Conservation (phyloP, 2,329 filamentous ascomycete genomes). For the Epichloe aotearoae region DNA sequence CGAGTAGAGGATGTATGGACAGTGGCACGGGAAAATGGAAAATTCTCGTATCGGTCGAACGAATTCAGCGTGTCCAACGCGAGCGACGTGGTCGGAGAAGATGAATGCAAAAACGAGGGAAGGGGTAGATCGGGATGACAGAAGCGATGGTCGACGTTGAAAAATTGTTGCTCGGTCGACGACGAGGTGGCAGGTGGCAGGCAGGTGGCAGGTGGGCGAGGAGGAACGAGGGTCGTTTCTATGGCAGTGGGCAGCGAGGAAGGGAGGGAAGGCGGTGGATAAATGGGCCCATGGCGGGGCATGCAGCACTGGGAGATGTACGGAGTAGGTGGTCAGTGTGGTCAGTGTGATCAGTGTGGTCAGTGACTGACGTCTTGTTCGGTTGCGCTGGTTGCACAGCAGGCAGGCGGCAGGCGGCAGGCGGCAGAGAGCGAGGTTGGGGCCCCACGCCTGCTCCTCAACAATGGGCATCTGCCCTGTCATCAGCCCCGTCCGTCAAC, state of each 20-base stretch:
- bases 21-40: not conserved
- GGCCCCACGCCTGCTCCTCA: not conserved
- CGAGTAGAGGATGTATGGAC: too few species aligned
- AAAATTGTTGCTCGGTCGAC: too few species aligned
- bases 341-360: too few species aligned
- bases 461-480: too few species aligned
- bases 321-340: too few species aligned
- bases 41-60: not conserved
- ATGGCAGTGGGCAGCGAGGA: not conserved
- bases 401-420: not conserved
- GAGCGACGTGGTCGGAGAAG: too few species aligned
- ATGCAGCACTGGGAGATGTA: not conserved
- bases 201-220: too few species aligned
- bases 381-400: not conserved
- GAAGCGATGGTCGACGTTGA: not conserved
- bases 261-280: constrained; percentile 2
- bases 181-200: not conserved
- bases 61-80: not conserved
- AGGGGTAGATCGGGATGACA: not conserved
- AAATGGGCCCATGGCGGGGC: not conserved
- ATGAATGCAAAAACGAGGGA: not conserved
- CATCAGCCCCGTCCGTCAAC: too few species aligned
- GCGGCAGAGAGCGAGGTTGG: not conserved
- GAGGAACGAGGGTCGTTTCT: not conserved
- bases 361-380: not conserved